Evolutionary conservation across 495 filamentous ascomycete species (phyloP).

Genomic region (Bombardia bombarda): DNA sequence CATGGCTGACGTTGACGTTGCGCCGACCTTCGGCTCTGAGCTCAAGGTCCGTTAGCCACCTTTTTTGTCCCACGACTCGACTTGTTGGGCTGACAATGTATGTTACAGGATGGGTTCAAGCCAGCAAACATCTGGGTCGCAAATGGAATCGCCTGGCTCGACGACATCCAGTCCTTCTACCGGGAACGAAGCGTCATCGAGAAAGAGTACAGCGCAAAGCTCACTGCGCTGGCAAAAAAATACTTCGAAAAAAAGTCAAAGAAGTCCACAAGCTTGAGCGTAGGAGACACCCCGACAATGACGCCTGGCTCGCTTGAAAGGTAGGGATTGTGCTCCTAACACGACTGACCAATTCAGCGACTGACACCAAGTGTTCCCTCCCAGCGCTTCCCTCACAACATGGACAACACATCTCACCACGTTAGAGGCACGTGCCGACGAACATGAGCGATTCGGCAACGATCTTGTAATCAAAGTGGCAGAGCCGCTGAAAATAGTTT

Average conservation of each 20-base stretch:
- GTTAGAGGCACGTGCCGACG: slow-evolving; percentile 76
- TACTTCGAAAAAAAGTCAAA: slow-evolving; percentile 94
- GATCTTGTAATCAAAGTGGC: slow-evolving; percentile 73
- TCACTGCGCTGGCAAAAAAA: slow-evolving; percentile 81
- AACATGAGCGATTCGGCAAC: slow-evolving; percentile 75
- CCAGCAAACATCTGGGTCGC: slow-evolving; percentile 86
- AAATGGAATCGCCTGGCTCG: slow-evolving; percentile 86
- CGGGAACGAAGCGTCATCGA: slow-evolving; percentile 88
- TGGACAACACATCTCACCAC: slow-evolving; percentile 92
- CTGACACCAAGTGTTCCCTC: slow-evolving; percentile 5
- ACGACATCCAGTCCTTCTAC: slow-evolving; percentile 96
- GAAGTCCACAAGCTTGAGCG: slow-evolving; percentile 81
- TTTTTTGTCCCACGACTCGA: too few species aligned
- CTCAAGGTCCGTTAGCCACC: slow-evolving; percentile 82
- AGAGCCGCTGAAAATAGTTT: slow-evolving; percentile 69
- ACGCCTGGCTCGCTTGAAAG: slow-evolving; percentile 93
- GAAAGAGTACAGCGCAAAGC: slow-evolving; percentile 88
- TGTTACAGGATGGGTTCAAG: slow-evolving; percentile 79
- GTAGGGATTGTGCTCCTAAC: slow-evolving; percentile 26
- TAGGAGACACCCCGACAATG: slow-evolving; percentile 87
- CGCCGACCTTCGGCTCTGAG: slow-evolving; percentile 79
- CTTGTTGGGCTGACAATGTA: slow-evolving; percentile 6
- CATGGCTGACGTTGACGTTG: slow-evolving; percentile 69
- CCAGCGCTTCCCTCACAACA: slow-evolving; percentile 83
- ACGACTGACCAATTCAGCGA: neutral